phyloP scores from a whole-genome alignment of 176 grass and related monocot species.

The Elymus sibiricus region DNA sequence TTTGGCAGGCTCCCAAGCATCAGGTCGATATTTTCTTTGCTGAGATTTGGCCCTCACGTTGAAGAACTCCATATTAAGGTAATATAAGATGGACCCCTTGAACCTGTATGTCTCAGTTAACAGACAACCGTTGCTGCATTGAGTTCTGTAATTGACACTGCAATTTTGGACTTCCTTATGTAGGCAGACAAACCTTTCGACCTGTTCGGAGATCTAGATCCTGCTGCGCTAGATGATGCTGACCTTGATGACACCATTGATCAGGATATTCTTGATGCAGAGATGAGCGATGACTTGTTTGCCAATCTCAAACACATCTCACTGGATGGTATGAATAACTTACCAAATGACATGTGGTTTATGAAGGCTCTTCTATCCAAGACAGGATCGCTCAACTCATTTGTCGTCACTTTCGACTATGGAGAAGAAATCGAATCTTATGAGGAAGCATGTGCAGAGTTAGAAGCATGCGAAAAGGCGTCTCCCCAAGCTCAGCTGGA shows the following conservation, averaged over 20 bases:
- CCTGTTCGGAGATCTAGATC: too few species aligned
- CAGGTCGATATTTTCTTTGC: conserved; percentile 3
- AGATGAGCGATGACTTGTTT: conserved; percentile 2
- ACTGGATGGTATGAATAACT: neutral
- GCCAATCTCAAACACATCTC: neutral
- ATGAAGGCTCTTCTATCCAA: conserved; percentile 3
- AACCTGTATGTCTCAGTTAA: neutral
- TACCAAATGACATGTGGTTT: neutral
- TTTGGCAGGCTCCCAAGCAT: conserved; percentile 2
- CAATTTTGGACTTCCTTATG: neutral
- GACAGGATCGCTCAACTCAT: neutral
- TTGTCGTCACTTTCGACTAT: neutral
- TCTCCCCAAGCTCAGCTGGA: neutral
- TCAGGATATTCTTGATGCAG: neutral
- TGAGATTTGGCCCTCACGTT: neutral
- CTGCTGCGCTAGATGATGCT: too few species aligned
- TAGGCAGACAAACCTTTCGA: neutral
- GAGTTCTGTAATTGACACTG: neutral
- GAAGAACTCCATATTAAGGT: neutral
- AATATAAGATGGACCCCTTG: neutral
- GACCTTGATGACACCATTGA: neutral
- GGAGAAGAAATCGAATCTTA: neutral
- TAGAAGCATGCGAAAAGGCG: neutral
- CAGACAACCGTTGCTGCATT: neutral
- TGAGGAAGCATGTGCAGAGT: neutral